These are phyloP conservation scores for Aquilaria malaccensis DNA, from an alignment of 345 rosid species.

Conservation along the genomic window DNA sequence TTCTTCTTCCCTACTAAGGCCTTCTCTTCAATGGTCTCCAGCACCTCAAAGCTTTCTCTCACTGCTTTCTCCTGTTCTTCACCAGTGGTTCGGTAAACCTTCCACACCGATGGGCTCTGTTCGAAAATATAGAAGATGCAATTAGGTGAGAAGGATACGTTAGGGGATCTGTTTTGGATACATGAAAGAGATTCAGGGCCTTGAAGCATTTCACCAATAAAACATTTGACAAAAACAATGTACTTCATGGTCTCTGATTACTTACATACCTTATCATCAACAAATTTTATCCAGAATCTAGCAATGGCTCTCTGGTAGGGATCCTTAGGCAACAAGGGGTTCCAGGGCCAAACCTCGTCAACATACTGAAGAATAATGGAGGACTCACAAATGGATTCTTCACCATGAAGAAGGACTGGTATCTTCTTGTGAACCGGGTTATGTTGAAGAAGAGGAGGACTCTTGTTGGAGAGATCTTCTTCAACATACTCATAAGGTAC, in stretches of 20 bases:
- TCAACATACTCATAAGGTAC: slow-evolving; percentile 20
- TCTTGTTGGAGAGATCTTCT: slow-evolving; percentile 26
- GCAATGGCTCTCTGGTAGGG: slow-evolving; percentile 21
- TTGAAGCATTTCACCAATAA: no score
- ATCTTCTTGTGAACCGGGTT: slow-evolving; percentile 26
- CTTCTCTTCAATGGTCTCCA: slow-evolving; percentile 11
- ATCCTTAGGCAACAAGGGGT: slow-evolving; percentile 23
- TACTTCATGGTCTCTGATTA: not conserved
- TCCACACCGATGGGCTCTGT: slow-evolving; percentile 14
- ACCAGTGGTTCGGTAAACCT: not conserved
- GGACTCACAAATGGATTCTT: slow-evolving; percentile 28
- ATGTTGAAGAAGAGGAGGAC: slow-evolving; percentile 17
- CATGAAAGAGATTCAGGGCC: no score
- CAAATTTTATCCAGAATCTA: slow-evolving; percentile 28
- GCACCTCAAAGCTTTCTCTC: slow-evolving; percentile 10
- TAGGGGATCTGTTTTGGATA: no score
- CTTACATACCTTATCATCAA: slow-evolving; percentile 24
- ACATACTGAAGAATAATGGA: slow-evolving; percentile 24
- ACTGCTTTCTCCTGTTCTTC: slow-evolving; percentile 11
- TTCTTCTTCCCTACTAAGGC: slow-evolving; percentile 9
- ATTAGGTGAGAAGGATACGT: not conserved
- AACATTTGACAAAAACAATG: no score
- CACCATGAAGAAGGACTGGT: slow-evolving; percentile 31
- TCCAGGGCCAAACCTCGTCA: slow-evolving; percentile 26
- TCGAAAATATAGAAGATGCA: not conserved